Percentiles rank a stretch among this genome's conserved stretches.
These are phyloP conservation scores for Kuraishia piskuri DNA, from an alignment of 805 yeast genomes.

Conservation along the genomic window DNA sequence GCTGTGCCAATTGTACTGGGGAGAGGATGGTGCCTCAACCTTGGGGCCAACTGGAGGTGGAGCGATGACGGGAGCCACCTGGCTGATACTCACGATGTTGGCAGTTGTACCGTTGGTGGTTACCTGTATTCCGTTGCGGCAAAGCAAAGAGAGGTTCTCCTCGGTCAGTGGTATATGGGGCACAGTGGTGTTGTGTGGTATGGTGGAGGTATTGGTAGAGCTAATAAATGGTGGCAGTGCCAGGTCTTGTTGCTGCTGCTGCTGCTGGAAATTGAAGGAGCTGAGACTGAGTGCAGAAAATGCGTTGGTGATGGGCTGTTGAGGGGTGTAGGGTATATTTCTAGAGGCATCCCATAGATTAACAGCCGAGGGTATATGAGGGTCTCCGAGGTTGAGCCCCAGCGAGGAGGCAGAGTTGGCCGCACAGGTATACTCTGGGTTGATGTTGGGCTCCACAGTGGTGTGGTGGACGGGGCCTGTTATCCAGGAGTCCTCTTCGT, in stretches of 20 bases:
- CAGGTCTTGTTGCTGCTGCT: background rate
- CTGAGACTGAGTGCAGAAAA: background rate
- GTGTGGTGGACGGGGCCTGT: background rate
- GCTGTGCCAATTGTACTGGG: background rate
- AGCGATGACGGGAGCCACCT: background rate
- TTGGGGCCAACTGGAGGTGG: background rate
- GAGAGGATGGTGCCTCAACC: background rate
- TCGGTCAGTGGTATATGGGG: conserved; percentile 22
- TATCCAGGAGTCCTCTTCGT: conserved; percentile 1
- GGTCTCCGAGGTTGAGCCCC: background rate
- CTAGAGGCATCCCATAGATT: background rate
- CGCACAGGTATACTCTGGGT: background rate
- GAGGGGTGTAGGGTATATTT: background rate
- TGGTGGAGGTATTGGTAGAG: background rate
- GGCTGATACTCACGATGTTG: background rate
- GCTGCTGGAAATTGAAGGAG: too few species aligned
- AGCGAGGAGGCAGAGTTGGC: background rate
- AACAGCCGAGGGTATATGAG: background rate
- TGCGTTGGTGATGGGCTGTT: background rate
- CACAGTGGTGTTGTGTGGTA: background rate
- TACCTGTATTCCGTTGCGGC: background rate
- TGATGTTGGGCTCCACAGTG: background rate
- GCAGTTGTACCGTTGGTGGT: background rate
- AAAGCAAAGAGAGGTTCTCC: conserved; percentile 24
- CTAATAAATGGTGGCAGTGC: background rate